These are phyloP conservation scores for Neonectria hederae DNA, from an alignment of 2,329 filamentous ascomycete species.

Conservation along the genomic window DNA sequence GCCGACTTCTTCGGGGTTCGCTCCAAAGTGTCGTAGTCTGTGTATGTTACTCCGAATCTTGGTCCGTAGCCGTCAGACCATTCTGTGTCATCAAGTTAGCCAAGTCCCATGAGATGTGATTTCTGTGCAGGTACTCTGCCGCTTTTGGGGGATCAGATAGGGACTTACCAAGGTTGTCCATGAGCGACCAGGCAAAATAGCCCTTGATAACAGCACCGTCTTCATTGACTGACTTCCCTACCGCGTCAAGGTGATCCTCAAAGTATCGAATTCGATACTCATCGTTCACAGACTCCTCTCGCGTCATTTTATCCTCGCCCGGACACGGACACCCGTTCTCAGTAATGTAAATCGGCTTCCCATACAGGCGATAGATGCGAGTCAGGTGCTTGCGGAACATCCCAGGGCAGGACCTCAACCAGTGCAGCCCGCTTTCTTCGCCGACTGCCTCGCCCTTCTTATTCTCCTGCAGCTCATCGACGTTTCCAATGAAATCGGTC, in stretches of 20 bases:
- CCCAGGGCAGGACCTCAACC: slow-evolving; percentile 24
- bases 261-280: slow-evolving; percentile 50
- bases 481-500: slow-evolving; percentile 25
- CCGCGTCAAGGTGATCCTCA: slow-evolving; percentile 50
- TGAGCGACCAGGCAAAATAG: slow-evolving; percentile 33
- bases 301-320: slow-evolving; percentile 23
- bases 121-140: not conserved
- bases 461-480: slow-evolving; percentile 27
- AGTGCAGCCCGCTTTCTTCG: slow-evolving; percentile 18
- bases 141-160: slow-evolving; percentile 25
- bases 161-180: slow-evolving; percentile 28
- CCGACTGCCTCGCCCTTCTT: slow-evolving; percentile 12
- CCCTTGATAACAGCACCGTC: slow-evolving; percentile 21
- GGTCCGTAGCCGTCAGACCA: slow-evolving; percentile 31
- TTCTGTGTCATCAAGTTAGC: slow-evolving; percentile 5
- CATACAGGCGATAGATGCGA: slow-evolving; percentile 21
- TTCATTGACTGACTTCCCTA: slow-evolving; percentile 35
- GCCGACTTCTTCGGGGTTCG: slow-evolving; percentile 32
- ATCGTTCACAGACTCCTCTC: slow-evolving; percentile 49
- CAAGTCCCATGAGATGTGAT: not conserved
- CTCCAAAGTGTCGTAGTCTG: slow-evolving; percentile 28
- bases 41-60: slow-evolving; percentile 27
- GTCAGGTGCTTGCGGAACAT: slow-evolving; percentile 32
- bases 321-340: slow-evolving; percentile 33
- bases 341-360: slow-evolving; percentile 28